Base-by-base conservation (phyloP, 208 protist genomes). In the Herpetomonas samuelpessoai region DNA sequence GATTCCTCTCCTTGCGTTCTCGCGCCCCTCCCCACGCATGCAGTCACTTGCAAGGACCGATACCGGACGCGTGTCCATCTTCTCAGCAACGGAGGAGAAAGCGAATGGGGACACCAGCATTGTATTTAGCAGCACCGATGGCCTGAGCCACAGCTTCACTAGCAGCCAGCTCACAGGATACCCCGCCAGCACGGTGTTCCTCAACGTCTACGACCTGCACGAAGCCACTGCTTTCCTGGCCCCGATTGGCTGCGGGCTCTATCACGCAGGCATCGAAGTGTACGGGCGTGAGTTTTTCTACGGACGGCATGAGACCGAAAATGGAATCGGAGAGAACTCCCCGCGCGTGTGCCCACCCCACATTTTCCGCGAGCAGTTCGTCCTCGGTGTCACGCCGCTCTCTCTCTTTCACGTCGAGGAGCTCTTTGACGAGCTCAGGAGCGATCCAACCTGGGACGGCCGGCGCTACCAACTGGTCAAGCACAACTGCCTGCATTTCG, bases 401-500 rank as follows among this genome's bases (percentile, higher is more conserved):
- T 68, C 65, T 16, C 57, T 28, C 16, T 29, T 29, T 9, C 57
- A 71, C 27, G 87, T 91, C 30, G 24, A 54, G 14, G 41, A 58
- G 18, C 22, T 85, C 2, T 31, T 88, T 12, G 35, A 56, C 26
- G 54, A 57, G 35, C 57, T 88, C 28, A 57, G 56, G 35, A 29
- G 48, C 22, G 62, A 81, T 22, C 22, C 39, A 3, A 19, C 28
- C 10, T 93, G 79, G 81, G 65, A 58, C 29, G 83, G 78, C 35
- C 60, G 1, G 1, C 49, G 66, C 19, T 93, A 93, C 53, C 74
- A 90, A 31, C 47, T 91, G n/a, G 52, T 90, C 3, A 35, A 57
- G 26, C 73, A 86, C 76, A 93, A 93, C 72, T 93, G 87, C 68
- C 72, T 86, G 31, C 58, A 83, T 68, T 94, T 91, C 47, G 66